Evolutionary conservation across 2,329 filamentous ascomycete species (phyloP).

Genomic region (Microcyclosporella mali): DNA sequence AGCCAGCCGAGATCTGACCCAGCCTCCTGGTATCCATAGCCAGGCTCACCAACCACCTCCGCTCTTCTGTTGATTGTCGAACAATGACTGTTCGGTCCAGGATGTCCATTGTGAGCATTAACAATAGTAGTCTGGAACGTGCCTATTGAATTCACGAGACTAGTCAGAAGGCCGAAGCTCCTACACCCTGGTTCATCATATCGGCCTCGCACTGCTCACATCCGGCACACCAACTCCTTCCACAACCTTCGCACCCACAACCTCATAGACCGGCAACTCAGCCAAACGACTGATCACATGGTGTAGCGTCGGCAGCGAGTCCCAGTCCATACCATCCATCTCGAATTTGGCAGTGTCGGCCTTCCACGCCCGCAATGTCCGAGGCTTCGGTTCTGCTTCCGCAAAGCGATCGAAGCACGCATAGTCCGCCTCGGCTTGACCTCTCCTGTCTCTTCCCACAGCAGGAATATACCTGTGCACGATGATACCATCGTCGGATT

Average conservation of each 20-base stretch:
- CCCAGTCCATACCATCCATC: slow-evolving; percentile 5
- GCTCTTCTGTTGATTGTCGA: no score
- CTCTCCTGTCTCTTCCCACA: slow-evolving; percentile 39
- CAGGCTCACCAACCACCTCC: no score
- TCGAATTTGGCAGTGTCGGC: slow-evolving; percentile 4
- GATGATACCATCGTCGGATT: slow-evolving; percentile 16
- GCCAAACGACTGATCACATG: slow-evolving; percentile 9
- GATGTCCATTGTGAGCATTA: no score
- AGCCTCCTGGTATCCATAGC: no score
- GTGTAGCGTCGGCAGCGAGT: slow-evolving; percentile 11
- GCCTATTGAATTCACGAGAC: no score
- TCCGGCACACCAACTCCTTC: slow-evolving; percentile 10
- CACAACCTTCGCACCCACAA: slow-evolving; percentile 11
- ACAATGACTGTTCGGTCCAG: no score
- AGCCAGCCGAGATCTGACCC: no score
- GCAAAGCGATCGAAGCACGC: slow-evolving; percentile 10
- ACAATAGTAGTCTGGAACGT: no score
- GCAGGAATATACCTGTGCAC: slow-evolving; percentile 46
- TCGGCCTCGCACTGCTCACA: slow-evolving; percentile 12
- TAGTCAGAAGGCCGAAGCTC: no score
- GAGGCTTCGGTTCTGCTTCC: slow-evolving; percentile 6
- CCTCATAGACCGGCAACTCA: slow-evolving; percentile 11
- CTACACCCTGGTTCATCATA: no score
- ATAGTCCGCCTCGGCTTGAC: slow-evolving; percentile 39
- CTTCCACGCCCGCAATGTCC: slow-evolving; percentile 2